A percentile compares a stretch with the other conserved stretches of the same genome.
Conservation (phyloP, 2,329 filamentous ascomycete genomes). For the Monosporascus sp. region DNA sequence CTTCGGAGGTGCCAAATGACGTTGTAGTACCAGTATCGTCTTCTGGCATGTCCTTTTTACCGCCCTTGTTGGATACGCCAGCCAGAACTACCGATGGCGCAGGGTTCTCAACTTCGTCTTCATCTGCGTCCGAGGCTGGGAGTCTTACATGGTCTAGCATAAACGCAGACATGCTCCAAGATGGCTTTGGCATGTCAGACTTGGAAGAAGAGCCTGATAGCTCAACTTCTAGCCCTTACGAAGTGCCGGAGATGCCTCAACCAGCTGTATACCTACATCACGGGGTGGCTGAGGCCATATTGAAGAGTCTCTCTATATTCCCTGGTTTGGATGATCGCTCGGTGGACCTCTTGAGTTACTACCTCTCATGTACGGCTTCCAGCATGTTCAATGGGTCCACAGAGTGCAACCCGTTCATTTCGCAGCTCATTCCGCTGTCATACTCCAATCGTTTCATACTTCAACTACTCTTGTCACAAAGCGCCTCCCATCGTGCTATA, state of each 20-base stretch:
- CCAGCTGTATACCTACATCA: background rate
- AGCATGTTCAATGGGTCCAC: slow-evolving; percentile 45
- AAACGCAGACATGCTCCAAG: background rate
- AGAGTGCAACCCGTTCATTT: slow-evolving; percentile 39
- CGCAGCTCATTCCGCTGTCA: slow-evolving; percentile 39
- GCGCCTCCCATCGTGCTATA: slow-evolving; percentile 33
- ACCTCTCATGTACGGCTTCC: slow-evolving; percentile 37
- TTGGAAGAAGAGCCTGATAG: background rate
- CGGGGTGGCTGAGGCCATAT: background rate
- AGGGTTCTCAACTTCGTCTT: background rate
- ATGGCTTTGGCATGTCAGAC: background rate
- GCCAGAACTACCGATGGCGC: background rate
- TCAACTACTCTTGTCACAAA: slow-evolving; percentile 42
- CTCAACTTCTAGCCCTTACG: background rate
- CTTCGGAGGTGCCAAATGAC: background rate
- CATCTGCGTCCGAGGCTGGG: background rate
- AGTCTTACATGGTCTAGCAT: background rate
- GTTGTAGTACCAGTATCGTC: background rate
- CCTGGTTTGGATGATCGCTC: slow-evolving; percentile 14
- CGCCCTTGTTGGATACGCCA: background rate
- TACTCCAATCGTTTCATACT: slow-evolving; percentile 40
- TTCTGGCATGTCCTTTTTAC: background rate
- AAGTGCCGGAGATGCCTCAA: background rate
- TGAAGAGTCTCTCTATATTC: background rate
- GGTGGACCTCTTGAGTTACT: slow-evolving; percentile 41